Conservation (phyloP, 2,329 filamentous ascomycete species). For the Eurotiales sp. region DNA sequence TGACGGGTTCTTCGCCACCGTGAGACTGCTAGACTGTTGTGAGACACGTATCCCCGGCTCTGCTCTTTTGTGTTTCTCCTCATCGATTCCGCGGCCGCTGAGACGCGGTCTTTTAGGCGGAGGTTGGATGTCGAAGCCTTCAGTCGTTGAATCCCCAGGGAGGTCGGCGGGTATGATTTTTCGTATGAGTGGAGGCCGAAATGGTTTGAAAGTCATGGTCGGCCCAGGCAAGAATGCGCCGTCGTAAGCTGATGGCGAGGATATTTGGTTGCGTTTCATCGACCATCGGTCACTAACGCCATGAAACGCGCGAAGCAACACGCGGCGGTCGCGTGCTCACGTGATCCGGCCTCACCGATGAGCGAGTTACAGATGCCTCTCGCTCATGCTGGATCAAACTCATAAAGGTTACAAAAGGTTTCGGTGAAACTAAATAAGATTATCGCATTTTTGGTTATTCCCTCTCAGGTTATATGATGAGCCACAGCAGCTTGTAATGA, state of each 20-base stretch:
- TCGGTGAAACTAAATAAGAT: too few relatives aligned
- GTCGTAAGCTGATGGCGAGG: background rate
- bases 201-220: constrained; percentile 44
- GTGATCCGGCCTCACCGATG: too few relatives aligned
- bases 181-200: constrained; percentile 42
- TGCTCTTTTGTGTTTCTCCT: constrained; percentile 7
- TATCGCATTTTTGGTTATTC: too few relatives aligned
- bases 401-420: too few relatives aligned
- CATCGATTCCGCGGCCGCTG: constrained; percentile 20
- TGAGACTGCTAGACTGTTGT: constrained; percentile 8
- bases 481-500: too few relatives aligned
- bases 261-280: background rate
- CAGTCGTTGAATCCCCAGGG: constrained; percentile 6
- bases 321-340: constrained; percentile 5
- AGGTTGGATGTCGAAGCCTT: constrained; percentile 13
- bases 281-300: too few relatives aligned
- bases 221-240: background rate
- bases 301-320: constrained; percentile 1
- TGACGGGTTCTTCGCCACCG: constrained; percentile 12
- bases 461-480: too few relatives aligned
- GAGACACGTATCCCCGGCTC: background rate
- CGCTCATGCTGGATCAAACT: too few relatives aligned
- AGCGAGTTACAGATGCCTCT: too few relatives aligned
- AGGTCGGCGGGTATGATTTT: constrained; percentile 20
- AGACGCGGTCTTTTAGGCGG: constrained; percentile 38